Base-by-base conservation (phyloP, 768 basidiomycete species). In the Galerina sulciceps region DNA sequence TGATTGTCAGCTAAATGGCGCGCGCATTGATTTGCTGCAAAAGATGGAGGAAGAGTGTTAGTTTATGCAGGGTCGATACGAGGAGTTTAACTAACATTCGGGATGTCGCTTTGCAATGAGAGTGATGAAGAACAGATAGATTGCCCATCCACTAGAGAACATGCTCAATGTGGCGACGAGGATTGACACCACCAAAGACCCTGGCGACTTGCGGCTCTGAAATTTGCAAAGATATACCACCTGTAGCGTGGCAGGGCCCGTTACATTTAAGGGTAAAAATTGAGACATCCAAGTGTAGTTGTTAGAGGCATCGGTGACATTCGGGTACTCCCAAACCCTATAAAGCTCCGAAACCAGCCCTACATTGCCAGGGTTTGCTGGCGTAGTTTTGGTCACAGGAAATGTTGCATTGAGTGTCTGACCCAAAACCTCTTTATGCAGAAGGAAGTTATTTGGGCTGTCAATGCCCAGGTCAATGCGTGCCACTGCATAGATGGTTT, bases 401-500 rank as follows among this genome's bases (percentile, higher is more conserved):
- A 61, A 61, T 17, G 48, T 53, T n/a, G 48, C 22, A n/a, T 36
- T 45, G 23, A 62, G 23, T 20, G 51, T 45, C 15, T 40, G 14
- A 11, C 58, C 45, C 13, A 50, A 42, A 10, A 58, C 42, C 8
- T 54, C 38, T 14, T 49, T 45, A 54, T 69, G 63, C 22, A 65
- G 54, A 3, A 71, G 15, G 50, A 68, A 64, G 50, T 71, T 69
- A 57, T 69, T 69, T 0, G 65, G 67, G 20, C 59, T 63, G 42
- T 48, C 59, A 35, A 65, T 71, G 1, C 69, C 69, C 3, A 71
- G 51, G 35, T 71, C 69, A 17, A 71, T 36, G 37, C 65, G 65
- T 11, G 62, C 57, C 14, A 62, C 57, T 17, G 69, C 69, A 54
- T 65, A 63, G 17, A 62, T 52, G 17, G 44, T 22, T 53, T 68